A percentile compares a stretch with the other conserved stretches of the same genome.
These are phyloP conservation scores for Lachancea quebecensis DNA, from an alignment of 805 yeast species.

Conservation along the genomic window DNA sequence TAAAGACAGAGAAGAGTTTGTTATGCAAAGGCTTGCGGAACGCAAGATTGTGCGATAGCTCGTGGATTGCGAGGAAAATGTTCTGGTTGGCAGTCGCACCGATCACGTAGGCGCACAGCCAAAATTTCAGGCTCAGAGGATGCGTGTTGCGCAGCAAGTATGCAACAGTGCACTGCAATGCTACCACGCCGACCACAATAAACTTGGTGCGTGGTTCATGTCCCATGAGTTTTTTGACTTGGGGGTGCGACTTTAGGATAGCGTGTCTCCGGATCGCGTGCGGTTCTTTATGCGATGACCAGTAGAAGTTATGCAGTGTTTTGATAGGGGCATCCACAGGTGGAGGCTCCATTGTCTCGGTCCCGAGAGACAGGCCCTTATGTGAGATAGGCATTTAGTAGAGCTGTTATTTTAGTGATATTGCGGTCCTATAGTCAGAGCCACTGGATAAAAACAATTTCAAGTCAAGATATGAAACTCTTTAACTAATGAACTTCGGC, in stretches of 20 bases:
- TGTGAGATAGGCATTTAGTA: constrained; percentile 9
- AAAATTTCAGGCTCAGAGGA: constrained; percentile 47
- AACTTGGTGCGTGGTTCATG: constrained; percentile 83
- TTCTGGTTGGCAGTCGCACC: constrained; percentile 88
- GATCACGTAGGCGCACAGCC: constrained; percentile 60
- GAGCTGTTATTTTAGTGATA: not conserved
- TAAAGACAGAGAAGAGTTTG: constrained; percentile 66
- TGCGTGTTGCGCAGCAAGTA: constrained; percentile 50
- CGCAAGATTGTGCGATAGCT: constrained; percentile 75
- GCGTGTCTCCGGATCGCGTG: constrained; percentile 67
- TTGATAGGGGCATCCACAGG: constrained; percentile 25
- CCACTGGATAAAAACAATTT: not conserved
- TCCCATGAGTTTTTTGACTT: constrained; percentile 73
- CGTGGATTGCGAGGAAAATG: constrained; percentile 81
- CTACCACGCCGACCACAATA: constrained; percentile 57
- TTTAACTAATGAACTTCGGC: not conserved
- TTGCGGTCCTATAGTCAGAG: not conserved
- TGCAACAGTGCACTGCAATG: constrained; percentile 61
- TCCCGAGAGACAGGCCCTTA: constrained; percentile 9
- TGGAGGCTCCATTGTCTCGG: constrained; percentile 25
- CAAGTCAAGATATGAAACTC: not conserved
- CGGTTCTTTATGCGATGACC: constrained; percentile 81
- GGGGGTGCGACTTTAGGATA: constrained; percentile 70
- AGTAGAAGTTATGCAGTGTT: constrained; percentile 59
- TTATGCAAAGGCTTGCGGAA: constrained; percentile 75